A percentile compares a stretch with the other conserved stretches of the same genome.
Conservation (phyloP, 1,284 basidiomycete genomes). For the Inonotus obliquus region DNA sequence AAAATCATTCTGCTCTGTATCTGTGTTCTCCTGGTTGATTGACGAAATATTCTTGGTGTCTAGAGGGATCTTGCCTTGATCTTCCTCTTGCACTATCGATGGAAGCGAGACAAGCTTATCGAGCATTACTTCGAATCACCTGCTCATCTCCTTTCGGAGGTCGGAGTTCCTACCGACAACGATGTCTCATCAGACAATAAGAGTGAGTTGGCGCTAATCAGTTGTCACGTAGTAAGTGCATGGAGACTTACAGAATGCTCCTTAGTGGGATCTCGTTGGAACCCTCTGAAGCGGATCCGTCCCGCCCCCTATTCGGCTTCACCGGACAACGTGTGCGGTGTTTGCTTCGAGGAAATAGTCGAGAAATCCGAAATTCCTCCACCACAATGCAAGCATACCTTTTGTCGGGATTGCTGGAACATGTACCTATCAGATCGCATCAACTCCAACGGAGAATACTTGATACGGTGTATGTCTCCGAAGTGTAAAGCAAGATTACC, state of each 20-base stretch:
- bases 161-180: slow-evolving; percentile 27
- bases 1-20: slow-evolving; percentile 16
- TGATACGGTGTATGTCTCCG: slow-evolving; percentile 60
- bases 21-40: slow-evolving; percentile 1
- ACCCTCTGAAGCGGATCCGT: slow-evolving; percentile 26
- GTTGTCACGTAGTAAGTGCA: background rate
- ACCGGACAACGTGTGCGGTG: slow-evolving; percentile 36
- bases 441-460: slow-evolving; percentile 54
- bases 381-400: slow-evolving; percentile 47
- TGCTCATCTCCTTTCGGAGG: slow-evolving; percentile 35
- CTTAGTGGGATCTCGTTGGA: slow-evolving; percentile 14
- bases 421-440: slow-evolving; percentile 56
- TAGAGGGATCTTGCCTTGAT: slow-evolving; percentile 49
- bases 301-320: slow-evolving; percentile 23
- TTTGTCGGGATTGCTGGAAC: slow-evolving; percentile 55
- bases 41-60: no score
- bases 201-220: background rate
- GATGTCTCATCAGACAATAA: background rate
- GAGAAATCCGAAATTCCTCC: slow-evolving; percentile 35
- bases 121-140: slow-evolving; percentile 52
- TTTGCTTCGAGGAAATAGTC: slow-evolving; percentile 41
- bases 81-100: slow-evolving; percentile 56
- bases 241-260: background rate
- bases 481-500: slow-evolving; percentile 51
- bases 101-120: slow-evolving; percentile 61